A percentile compares a stretch with the other conserved stretches of the same genome.
These are phyloP conservation scores for Globisporangium rhizosaccharum DNA, from an alignment of 352 stramenopile species.

Conservation along the genomic window DNA sequence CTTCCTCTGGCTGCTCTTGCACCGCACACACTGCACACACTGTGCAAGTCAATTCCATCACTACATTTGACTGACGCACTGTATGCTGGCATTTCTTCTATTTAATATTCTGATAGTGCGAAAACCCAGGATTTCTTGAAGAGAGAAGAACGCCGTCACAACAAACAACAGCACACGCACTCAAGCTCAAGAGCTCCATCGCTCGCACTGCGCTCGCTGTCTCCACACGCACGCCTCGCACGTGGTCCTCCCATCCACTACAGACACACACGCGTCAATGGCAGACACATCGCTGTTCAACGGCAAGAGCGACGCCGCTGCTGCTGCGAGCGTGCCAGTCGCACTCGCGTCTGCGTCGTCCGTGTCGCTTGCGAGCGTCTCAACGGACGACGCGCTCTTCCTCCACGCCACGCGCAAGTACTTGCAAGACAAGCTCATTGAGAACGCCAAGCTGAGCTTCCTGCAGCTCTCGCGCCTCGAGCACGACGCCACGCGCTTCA, in stretches of 20 bases:
- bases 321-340: background rate
- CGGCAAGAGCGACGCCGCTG: background rate
- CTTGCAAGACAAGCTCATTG: constrained; percentile 51
- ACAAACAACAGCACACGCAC: too few species aligned
- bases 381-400: constrained; percentile 12
- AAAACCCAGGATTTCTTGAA: too few species aligned
- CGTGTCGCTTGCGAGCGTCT: constrained; percentile 2
- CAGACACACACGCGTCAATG: background rate
- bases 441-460: constrained; percentile 46
- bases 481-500: constrained; percentile 15
- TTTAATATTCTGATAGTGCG: too few species aligned
- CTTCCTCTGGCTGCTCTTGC: too few species aligned
- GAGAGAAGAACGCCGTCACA: too few species aligned
- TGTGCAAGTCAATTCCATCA: too few species aligned
- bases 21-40: too few species aligned
- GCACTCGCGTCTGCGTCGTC: constrained; percentile 1
- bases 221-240: background rate
- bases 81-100: too few species aligned
- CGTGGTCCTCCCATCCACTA: background rate
- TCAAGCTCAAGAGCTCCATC: too few species aligned
- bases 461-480: constrained; percentile 56
- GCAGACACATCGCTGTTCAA: constrained; percentile 6
- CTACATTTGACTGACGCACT: too few species aligned
- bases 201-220: too few species aligned
- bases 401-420: constrained; percentile 28